phyloP scores from a whole-genome alignment of 176 grass and related monocot species.

The sorghum (Sorghum bicolor) region DNA sequence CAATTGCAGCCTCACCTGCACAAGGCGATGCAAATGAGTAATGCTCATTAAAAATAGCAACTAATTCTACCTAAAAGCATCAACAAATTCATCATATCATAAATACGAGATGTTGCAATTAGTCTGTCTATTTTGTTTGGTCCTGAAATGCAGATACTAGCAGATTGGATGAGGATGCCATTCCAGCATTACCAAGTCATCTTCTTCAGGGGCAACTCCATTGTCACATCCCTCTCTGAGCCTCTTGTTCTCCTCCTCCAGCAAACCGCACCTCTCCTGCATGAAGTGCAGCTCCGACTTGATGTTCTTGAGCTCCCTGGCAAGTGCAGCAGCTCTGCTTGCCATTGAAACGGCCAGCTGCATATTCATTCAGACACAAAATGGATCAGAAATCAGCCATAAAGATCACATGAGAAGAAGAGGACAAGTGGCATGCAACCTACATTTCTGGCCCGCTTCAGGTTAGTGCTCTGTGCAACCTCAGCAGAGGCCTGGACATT shows the following conservation, averaged over 20 bases:
- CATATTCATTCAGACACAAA: neutral
- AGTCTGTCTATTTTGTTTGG: neutral
- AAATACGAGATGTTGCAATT: neutral
- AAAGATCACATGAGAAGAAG: neutral
- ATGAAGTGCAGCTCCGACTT: conserved; percentile 81
- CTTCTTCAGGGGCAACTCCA: conserved; percentile 62
- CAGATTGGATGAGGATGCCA: no score
- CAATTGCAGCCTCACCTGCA: conserved; percentile 78
- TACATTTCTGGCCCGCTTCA: conserved; percentile 52
- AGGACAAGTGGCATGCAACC: neutral
- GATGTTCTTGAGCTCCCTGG: conserved; percentile 81
- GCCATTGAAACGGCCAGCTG: conserved; percentile 89
- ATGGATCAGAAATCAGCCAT: neutral
- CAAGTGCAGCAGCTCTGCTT: conserved; percentile 62
- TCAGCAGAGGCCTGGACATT: conserved; percentile 10
- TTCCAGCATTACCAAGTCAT: conserved; percentile 69
- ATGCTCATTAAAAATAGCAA: neutral
- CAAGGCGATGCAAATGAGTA: neutral
- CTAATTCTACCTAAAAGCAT: neutral
- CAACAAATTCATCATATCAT: neutral
- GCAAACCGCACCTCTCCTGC: conserved; percentile 73
- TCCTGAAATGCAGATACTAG: neutral
- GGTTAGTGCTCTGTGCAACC: conserved; percentile 47
- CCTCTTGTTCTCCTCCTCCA: conserved; percentile 88
- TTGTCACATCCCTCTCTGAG: conserved; percentile 61